Percentiles rank a stretch among this genome's conserved stretches.
Conservation (phyloP, 73 alveolate species). For the Vitrella brassicaformis region DNA sequence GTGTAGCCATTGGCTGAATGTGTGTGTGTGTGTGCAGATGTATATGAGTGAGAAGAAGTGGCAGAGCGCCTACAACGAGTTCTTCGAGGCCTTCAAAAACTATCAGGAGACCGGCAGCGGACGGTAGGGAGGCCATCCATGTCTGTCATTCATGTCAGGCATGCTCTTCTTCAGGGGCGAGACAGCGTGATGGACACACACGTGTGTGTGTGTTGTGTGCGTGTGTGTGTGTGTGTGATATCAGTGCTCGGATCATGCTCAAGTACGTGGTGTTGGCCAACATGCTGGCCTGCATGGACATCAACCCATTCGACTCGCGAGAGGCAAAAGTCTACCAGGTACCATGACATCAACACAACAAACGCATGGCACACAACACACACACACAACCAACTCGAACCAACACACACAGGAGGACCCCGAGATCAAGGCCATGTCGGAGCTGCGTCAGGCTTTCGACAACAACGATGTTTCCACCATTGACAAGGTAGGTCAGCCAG, state of each 20-base stretch:
- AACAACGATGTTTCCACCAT: background rate
- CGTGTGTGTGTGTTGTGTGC: background rate
- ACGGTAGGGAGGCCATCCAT: background rate
- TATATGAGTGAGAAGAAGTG: conserved; percentile 22
- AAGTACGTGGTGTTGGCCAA: conserved; percentile 32
- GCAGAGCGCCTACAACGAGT: conserved; percentile 35
- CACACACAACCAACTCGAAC: background rate
- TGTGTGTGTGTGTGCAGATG: conserved; percentile 5
- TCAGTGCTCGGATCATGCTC: conserved; percentile 33
- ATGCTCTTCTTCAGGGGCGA: background rate
- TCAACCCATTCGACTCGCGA: conserved; percentile 33
- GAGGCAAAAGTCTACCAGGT: conserved; percentile 24
- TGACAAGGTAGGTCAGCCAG: background rate
- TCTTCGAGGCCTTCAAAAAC: conserved; percentile 37
- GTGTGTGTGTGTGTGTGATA: background rate
- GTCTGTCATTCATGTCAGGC: background rate
- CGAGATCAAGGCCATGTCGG: conserved; percentile 26
- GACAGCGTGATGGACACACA: background rate
- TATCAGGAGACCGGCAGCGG: conserved; percentile 35
- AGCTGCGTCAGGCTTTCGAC: conserved; percentile 2
- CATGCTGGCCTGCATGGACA: conserved; percentile 35
- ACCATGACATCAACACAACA: background rate
- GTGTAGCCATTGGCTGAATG: background rate
- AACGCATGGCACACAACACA: too few species aligned
- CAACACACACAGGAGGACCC: conserved; percentile 25